Evolutionary conservation across 805 yeast genomes (phyloP), one percentile per base, ranked within the genome.

Genomic region (Hanseniaspora jakobsenii): DNA sequence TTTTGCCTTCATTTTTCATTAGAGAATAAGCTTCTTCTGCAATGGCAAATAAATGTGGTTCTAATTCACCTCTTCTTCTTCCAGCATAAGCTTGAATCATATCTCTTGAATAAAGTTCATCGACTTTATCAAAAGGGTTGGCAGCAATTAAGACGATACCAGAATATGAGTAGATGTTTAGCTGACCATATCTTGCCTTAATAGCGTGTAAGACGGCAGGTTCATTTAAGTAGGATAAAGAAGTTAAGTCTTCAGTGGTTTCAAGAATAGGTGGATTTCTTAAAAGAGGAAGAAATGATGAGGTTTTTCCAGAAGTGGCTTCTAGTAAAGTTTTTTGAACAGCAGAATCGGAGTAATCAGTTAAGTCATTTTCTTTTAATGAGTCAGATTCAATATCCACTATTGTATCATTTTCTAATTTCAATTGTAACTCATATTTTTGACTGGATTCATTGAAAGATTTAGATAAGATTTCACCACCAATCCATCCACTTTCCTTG

Each of bases 11-110:
- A 38, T 78, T 71, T 56, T 82, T 81, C 98, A 89, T 89, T 58
- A 94, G 80, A 55, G 95, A 72, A 61, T 86, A 87, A 5, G 97
- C 96, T 56, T 91, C 96, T 63, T 87, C 97, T 22, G 98, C 97
- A 54, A 89, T 89, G 36, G 96, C 95, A 62, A 89, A 89, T 58
- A 89, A 69, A 68, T 89, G 98, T 4, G 98, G 98, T 56, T 91
- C 97, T 52, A 85, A 73, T 61, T 89, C 97, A 36, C 95, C 97
- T 58, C 95, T 72, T 56, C 83, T 75, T 57, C 81, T 83, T 19
- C 95, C 94, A 8, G 95, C 85, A 60, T 89, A 89, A 16, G 94
- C 89, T 62, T 89, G 95, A 48, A 89, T 85, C 61, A 89, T 82
- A 55, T 89, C 95, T 32, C 81, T 83, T 2, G 95, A 79, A 61